phyloP scores from a whole-genome alignment of 805 yeast genomes.

The Grigorovia humatica region DNA sequence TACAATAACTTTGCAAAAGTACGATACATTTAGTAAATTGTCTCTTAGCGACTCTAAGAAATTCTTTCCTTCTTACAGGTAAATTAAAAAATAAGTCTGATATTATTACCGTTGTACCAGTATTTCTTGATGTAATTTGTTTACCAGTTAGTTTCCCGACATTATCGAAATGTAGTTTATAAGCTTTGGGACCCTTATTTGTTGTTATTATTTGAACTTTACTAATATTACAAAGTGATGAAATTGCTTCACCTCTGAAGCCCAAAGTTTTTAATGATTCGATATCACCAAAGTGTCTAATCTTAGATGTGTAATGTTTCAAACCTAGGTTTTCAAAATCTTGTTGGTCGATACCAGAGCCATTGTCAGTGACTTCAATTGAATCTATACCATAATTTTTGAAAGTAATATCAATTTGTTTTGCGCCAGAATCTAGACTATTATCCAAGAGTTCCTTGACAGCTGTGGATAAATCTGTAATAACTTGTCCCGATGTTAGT shows the following conservation, averaged over 20 bases:
- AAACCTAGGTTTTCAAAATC: slow-evolving; percentile 48
- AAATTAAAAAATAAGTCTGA: slow-evolving; percentile 50
- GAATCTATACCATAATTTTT: slow-evolving; percentile 63
- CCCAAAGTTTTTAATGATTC: slow-evolving; percentile 47
- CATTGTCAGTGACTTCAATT: slow-evolving; percentile 60
- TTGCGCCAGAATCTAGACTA: slow-evolving; percentile 68
- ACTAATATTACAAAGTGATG: slow-evolving; percentile 53
- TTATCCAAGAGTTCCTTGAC: slow-evolving; percentile 85
- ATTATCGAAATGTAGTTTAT: slow-evolving; percentile 41
- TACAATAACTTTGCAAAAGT: slow-evolving; percentile 55
- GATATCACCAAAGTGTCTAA: slow-evolving; percentile 46
- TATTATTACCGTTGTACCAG: slow-evolving; percentile 61
- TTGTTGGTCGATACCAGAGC: slow-evolving; percentile 45
- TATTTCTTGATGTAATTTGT: slow-evolving; percentile 39
- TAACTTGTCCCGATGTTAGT: slow-evolving; percentile 90
- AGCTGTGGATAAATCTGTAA: slow-evolving; percentile 64
- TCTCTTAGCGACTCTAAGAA: slow-evolving; percentile 52
- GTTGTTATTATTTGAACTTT: slow-evolving; percentile 43
- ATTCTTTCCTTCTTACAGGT: slow-evolving; percentile 76
- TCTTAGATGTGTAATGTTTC: slow-evolving; percentile 61
- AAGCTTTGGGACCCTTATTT: slow-evolving; percentile 47
- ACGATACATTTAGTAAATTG: slow-evolving; percentile 64
- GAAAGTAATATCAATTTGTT: slow-evolving; percentile 56
- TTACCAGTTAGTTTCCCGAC: slow-evolving; percentile 42
- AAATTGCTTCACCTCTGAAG: slow-evolving; percentile 74